Evolutionary conservation across 352 stramenopile species (phyloP), one percentile per base, ranked within the genome.

Genomic region (Phytophthora cactorum): DNA sequence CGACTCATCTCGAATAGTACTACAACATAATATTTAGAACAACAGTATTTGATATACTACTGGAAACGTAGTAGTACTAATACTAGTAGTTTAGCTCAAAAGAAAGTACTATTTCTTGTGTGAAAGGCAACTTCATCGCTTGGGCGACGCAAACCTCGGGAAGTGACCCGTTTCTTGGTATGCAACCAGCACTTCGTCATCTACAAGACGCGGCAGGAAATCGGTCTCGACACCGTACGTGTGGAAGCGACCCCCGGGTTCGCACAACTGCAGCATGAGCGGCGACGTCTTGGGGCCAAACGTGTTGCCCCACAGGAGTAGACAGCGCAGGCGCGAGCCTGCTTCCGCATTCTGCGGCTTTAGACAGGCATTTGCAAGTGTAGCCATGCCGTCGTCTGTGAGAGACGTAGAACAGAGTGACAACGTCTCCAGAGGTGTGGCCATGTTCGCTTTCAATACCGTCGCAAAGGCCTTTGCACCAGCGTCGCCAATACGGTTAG

Each of bases 281-380:
- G 32, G 47, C 4, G 75, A 71, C 2, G 79, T 72, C 27, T 57
- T 54, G 6, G 54, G 46, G 17, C 83, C 82, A 65, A 91, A 93
- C 59, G 88, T 75, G 63, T 93, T 93, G 8, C 78, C 85, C 82
- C 81, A 93, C 7, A 93, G 72, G 31, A 91, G 45, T 43, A 93
- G 62, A 28, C 61, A 82, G 34, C 59, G 52, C 8, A 93, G 68
- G 28, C 41, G 66, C 28, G 61, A 76, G 3, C 32, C 56, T 10
- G 75, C 68, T 7, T 67, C 63, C 0, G 64, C 36, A 4, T 74
- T 68, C 28, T 80, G 79, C 1, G 70, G 66, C n/a, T 51, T 59
- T 15, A 86, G 50, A 60, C 79, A 87, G 25, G 79, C 81, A 11
- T 66, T 32, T 1, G 72, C 81, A 11, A 91, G 63, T 10, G 64